Conservation (phyloP, 257 asterid species). For the Euphrasia confusa region DNA sequence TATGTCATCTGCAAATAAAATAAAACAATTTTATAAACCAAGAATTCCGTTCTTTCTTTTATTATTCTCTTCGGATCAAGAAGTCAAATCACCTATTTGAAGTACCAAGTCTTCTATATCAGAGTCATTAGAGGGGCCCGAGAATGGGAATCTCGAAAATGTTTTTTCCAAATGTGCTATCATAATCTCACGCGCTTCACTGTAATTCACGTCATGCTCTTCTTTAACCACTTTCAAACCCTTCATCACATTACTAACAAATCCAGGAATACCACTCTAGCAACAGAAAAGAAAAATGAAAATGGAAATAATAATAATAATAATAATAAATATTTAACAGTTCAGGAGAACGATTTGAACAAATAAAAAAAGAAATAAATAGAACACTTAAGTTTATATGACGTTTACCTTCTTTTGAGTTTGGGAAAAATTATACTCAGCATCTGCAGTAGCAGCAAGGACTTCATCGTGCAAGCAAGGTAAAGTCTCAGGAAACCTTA, state of each 20-base stretch:
- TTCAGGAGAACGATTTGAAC: slow-evolving; percentile 13
- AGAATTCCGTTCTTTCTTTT: slow-evolving; percentile 14
- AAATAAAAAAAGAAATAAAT: background rate
- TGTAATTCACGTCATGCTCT: slow-evolving; percentile 34
- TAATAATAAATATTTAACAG: background rate
- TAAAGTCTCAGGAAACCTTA: slow-evolving; percentile 53
- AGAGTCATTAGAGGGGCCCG: slow-evolving; percentile 36
- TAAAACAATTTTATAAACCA: slow-evolving; percentile 16
- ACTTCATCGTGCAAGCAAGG: slow-evolving; percentile 75
- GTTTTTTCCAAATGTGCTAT: slow-evolving; percentile 61
- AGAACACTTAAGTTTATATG: slow-evolving; percentile 10
- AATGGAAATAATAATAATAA: background rate
- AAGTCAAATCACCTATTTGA: slow-evolving; percentile 53
- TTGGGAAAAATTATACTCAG: slow-evolving; percentile 41
- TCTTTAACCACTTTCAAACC: slow-evolving; percentile 71
- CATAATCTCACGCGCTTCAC: slow-evolving; percentile 49
- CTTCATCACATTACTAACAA: slow-evolving; percentile 65
- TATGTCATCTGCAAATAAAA: slow-evolving; percentile 60
- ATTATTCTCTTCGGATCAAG: slow-evolving; percentile 6
- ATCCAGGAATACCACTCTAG: slow-evolving; percentile 55
- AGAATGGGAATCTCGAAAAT: slow-evolving; percentile 87
- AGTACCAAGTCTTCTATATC: slow-evolving; percentile 49
- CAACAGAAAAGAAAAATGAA: slow-evolving; percentile 25
- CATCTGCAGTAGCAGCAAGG: slow-evolving; percentile 60
- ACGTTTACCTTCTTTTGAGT: slow-evolving; percentile 61